A percentile compares a stretch with the other conserved stretches of the same genome.
Conservation (phyloP, 495 filamentous ascomycete genomes). For the Durotheca rogersii region DNA sequence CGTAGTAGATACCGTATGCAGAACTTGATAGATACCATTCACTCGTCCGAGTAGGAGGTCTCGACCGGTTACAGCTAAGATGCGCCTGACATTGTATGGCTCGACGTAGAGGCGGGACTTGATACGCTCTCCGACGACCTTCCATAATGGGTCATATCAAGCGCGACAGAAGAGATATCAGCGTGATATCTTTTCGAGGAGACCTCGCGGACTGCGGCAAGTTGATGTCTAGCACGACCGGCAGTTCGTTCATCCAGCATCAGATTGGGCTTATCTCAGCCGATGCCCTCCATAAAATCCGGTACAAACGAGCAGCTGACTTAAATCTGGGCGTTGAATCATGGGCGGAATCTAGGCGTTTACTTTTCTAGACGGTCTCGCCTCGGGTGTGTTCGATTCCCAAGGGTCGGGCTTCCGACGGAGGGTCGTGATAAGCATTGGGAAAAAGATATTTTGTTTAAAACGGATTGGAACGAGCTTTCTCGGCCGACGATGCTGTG, state of each 20-base stretch:
- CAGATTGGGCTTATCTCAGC: slow-evolving; percentile 1
- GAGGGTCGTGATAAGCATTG: slow-evolving; percentile 4
- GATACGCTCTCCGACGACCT: slow-evolving; percentile 21
- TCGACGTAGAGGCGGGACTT: neutral
- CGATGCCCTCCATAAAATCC: too few relatives aligned
- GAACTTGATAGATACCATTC: too few relatives aligned
- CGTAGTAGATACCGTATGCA: too few relatives aligned
- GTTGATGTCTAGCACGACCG: slow-evolving; percentile 19
- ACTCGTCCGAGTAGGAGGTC: slow-evolving; percentile 7
- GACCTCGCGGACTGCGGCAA: slow-evolving; percentile 8
- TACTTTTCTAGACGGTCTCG: too few relatives aligned
- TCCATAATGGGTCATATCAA: slow-evolving; percentile 12
- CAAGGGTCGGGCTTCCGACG: slow-evolving; percentile 4
- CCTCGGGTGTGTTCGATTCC: neutral
- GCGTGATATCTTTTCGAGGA: slow-evolving; percentile 11
- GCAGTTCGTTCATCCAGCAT: too few relatives aligned
- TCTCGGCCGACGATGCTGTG: too few relatives aligned
- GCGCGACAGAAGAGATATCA: slow-evolving; percentile 6
- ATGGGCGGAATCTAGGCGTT: too few relatives aligned
- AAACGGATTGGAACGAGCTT: too few relatives aligned
- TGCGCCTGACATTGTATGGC: slow-evolving; percentile 3
- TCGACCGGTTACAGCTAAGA: slow-evolving; percentile 11
- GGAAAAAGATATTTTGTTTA: slow-evolving; percentile 1
- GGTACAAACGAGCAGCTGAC: too few relatives aligned
- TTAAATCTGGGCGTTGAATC: too few relatives aligned